Evolutionary conservation across 2,329 filamentous ascomycete genomes (phyloP).

Genomic region (Didymella arachidicola): DNA sequence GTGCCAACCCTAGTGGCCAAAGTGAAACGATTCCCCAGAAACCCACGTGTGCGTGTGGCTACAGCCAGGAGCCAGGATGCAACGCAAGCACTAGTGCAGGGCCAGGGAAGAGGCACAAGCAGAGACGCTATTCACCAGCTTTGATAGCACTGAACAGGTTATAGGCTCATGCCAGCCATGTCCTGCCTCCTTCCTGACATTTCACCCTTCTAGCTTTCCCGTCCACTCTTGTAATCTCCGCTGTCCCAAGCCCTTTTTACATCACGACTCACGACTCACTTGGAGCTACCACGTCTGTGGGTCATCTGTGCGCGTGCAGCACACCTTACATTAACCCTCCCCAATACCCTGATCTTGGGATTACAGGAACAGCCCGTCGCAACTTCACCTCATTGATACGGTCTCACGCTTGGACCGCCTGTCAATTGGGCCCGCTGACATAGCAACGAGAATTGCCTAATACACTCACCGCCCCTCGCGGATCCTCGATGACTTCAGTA

Average conservation of each 20-base stretch:
- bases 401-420: conserved; percentile 38
- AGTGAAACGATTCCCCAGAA: conserved; percentile 52
- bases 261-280: conserved; percentile 21
- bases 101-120: conserved; percentile 32
- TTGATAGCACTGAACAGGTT: conserved; percentile 41
- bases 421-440: conserved; percentile 40
- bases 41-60: conserved; percentile 48
- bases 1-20: conserved; percentile 34
- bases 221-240: conserved; percentile 30
- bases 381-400: conserved; percentile 33
- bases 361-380: conserved; percentile 36
- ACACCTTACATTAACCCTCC: conserved; percentile 37
- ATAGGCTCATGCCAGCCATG: conserved; percentile 48
- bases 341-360: conserved; percentile 32
- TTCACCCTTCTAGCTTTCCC: conserved; percentile 23
- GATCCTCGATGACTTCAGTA: conserved; percentile 53
- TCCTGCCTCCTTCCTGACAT: conserved; percentile 33
- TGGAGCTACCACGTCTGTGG: conserved; percentile 29
- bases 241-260: conserved; percentile 21
- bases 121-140: conserved; percentile 42
- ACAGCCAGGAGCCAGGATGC: conserved; percentile 41
- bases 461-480: conserved; percentile 46
- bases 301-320: conserved; percentile 34
- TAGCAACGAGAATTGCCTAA: conserved; percentile 41
- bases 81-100: conserved; percentile 38